Conservation (phyloP, 176 grass and related monocot genomes). For the Coix lacrymajobi region DNA sequence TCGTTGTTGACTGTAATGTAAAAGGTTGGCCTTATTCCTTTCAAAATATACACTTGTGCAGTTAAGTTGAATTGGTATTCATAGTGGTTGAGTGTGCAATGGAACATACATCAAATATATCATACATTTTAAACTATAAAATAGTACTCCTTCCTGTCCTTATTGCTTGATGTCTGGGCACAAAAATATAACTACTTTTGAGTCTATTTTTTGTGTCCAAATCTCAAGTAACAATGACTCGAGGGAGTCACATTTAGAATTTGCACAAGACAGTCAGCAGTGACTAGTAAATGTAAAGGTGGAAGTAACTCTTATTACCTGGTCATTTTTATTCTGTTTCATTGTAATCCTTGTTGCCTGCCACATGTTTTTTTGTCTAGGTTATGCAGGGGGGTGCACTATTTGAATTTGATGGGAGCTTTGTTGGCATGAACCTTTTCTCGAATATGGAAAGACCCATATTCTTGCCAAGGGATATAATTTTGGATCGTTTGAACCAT, state of each 20-base stretch:
- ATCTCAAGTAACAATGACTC: neutral
- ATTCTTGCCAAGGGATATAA: neutral
- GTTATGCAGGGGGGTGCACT: too few relatives aligned
- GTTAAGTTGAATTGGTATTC: too few relatives aligned
- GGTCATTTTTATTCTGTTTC: neutral
- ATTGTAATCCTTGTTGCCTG: neutral
- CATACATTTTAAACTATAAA: too few relatives aligned
- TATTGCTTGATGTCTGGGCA: neutral
- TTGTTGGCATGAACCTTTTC: too few relatives aligned
- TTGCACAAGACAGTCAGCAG: neutral
- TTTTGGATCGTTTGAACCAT: neutral
- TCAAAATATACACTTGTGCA: too few relatives aligned
- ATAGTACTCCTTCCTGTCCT: neutral
- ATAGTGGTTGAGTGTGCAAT: too few relatives aligned
- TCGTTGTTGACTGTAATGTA: too few relatives aligned
- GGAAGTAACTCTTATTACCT: neutral
- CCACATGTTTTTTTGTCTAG: too few relatives aligned
- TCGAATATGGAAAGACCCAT: neutral
- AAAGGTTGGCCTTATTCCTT: too few relatives aligned
- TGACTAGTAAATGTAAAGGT: neutral
- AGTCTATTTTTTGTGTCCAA: neutral
- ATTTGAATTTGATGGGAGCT: too few relatives aligned
- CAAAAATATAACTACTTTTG: neutral
- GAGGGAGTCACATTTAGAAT: neutral
- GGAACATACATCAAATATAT: too few relatives aligned